A percentile compares a stretch with the other conserved stretches of the same genome.
Evolutionary conservation across 2,329 filamentous ascomycete genomes (phyloP).

Genomic region (Xylariales sp.): DNA sequence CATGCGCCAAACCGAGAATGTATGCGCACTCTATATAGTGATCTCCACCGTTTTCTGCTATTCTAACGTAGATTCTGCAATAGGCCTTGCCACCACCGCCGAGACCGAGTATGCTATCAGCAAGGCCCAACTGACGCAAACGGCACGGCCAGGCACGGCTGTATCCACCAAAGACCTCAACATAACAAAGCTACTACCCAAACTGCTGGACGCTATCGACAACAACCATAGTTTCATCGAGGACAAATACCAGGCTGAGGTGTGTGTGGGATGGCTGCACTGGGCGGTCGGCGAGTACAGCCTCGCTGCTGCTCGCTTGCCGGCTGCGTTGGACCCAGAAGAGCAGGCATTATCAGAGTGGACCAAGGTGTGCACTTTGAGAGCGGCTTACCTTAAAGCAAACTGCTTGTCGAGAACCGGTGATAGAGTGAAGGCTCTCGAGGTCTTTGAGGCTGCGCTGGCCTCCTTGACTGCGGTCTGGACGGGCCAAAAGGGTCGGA

Average conservation of each 20-base stretch:
- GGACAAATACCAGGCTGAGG: slow-evolving; percentile 71
- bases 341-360: slow-evolving; percentile 62
- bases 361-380: slow-evolving; percentile 78
- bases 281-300: slow-evolving; percentile 70
- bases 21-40: slow-evolving; percentile 40
- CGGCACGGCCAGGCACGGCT: slow-evolving; percentile 36
- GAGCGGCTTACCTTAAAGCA: slow-evolving; percentile 73
- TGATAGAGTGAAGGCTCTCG: slow-evolving; percentile 54
- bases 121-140: slow-evolving; percentile 43
- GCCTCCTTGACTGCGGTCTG: slow-evolving; percentile 55
- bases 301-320: slow-evolving; percentile 57
- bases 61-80: no score
- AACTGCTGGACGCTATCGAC: slow-evolving; percentile 53
- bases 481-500: slow-evolving; percentile 46
- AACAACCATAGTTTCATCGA: slow-evolving; percentile 48
- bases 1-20: slow-evolving; percentile 83
- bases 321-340: slow-evolving; percentile 55
- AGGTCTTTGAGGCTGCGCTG: slow-evolving; percentile 62
- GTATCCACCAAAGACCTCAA: slow-evolving; percentile 40
- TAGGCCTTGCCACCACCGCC: slow-evolving; percentile 67
- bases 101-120: slow-evolving; percentile 65
- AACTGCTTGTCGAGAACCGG: slow-evolving; percentile 50
- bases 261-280: slow-evolving; percentile 82
- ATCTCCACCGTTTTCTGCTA: slow-evolving; percentile 12
- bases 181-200: slow-evolving; percentile 39